Evolutionary conservation across 306 rosid genomes (phyloP).

Genomic region (Castanospermum australe): DNA sequence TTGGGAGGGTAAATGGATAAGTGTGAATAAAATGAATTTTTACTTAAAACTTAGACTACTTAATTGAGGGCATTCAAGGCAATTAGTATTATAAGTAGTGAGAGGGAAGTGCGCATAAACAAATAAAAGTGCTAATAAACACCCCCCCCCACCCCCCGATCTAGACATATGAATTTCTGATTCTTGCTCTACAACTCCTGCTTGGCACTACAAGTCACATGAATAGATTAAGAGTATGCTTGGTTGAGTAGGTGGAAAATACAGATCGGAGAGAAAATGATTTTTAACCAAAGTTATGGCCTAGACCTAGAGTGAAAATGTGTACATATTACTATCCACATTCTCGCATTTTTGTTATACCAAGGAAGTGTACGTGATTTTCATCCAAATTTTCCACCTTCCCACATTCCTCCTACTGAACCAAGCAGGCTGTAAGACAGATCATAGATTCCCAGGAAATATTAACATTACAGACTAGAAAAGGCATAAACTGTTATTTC

Average conservation of each 20-base stretch:
- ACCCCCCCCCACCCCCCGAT: background rate
- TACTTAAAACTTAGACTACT: no score
- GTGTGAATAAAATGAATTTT: no score
- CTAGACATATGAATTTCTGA: background rate
- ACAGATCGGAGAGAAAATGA: background rate
- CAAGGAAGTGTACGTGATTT: background rate
- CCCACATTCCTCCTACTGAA: slow-evolving; percentile 39
- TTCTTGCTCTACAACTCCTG: background rate
- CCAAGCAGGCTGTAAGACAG: background rate
- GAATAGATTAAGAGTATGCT: background rate
- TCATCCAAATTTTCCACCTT: background rate
- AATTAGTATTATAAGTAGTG: background rate
- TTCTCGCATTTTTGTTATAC: slow-evolving; percentile 9
- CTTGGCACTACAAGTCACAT: background rate
- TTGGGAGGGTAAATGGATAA: background rate
- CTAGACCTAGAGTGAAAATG: background rate
- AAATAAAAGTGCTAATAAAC: background rate
- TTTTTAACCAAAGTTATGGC: background rate
- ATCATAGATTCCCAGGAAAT: background rate
- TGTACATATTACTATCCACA: background rate
- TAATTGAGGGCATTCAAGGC: no score
- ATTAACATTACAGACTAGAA: background rate
- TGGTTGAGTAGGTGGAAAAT: slow-evolving; percentile 27
- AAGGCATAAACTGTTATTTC: background rate
- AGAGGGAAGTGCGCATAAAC: background rate